These are phyloP conservation scores for Pachyrhizus erosus DNA, from an alignment of 306 rosid genomes.

Conservation along the genomic window DNA sequence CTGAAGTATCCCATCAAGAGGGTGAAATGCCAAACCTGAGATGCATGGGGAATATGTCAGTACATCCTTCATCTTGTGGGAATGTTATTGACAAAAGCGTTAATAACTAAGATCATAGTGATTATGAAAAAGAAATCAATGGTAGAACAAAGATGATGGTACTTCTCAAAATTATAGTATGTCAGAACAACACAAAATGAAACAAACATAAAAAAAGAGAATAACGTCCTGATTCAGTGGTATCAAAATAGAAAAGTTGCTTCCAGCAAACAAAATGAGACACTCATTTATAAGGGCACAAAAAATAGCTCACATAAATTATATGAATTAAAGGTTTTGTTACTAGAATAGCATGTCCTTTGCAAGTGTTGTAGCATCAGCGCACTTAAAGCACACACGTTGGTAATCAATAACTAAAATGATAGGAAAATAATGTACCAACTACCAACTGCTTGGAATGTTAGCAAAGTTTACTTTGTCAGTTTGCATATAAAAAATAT, in stretches of 20 bases:
- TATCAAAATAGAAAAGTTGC: neutral
- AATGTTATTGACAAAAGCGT: neutral
- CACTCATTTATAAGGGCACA: neutral
- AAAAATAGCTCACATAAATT: neutral
- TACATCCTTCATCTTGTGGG: slow-evolving; percentile 4
- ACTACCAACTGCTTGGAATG: neutral
- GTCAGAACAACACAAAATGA: neutral
- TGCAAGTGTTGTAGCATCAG: neutral
- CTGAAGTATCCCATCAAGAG: slow-evolving; percentile 92
- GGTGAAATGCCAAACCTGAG: slow-evolving; percentile 97
- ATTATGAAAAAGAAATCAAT: neutral
- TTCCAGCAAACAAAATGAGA: neutral
- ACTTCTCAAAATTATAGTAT: neutral
- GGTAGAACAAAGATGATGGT: neutral
- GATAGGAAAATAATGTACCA: neutral
- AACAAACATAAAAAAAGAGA: neutral
- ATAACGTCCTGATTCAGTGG: neutral
- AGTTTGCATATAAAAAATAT: neutral
- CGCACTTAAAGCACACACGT: neutral
- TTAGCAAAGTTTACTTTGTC: neutral
- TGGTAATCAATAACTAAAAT: slow-evolving; percentile 4
- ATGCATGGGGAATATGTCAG: slow-evolving; percentile 34
- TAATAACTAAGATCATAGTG: neutral
- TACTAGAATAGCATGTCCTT: neutral
- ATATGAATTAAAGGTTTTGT: neutral